Conservation (phyloP, 2,329 filamentous ascomycete genomes). For the Colletotrichum plurivorum region DNA sequence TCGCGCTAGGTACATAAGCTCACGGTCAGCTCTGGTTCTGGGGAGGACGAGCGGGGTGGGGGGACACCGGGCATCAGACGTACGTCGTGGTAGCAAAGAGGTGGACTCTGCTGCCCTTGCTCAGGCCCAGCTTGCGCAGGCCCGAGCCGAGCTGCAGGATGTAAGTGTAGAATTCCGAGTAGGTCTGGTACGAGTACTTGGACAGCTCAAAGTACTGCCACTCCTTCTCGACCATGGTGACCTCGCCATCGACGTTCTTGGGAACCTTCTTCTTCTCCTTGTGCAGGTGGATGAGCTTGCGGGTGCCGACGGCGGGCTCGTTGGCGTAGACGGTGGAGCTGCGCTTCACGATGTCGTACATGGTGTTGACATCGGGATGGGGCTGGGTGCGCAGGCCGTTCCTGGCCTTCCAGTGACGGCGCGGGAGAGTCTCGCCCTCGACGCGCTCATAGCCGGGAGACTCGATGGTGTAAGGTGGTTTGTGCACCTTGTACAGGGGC, state of each 20-base stretch:
- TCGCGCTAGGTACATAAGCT: constrained; percentile 64
- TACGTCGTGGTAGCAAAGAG: constrained; percentile 88
- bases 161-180: constrained; percentile 82
- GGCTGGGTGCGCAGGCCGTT: constrained; percentile 78
- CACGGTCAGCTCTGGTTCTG: constrained; percentile 28
- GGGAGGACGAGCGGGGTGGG: constrained; percentile 4
- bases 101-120: constrained; percentile 65
- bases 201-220: constrained; percentile 93
- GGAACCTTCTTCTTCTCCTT: constrained; percentile 90
- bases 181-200: constrained; percentile 81
- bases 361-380: constrained; percentile 78
- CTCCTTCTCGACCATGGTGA: constrained; percentile 87
- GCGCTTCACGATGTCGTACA: constrained; percentile 83
- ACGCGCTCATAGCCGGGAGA: constrained; percentile 76
- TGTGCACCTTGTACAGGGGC: constrained; percentile 73
- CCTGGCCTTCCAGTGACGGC: constrained; percentile 79
- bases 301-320: constrained; percentile 77
- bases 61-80: constrained; percentile 43
- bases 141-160: constrained; percentile 80
- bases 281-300: constrained; percentile 83
- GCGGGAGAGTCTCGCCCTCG: constrained; percentile 87
- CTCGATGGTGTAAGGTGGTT: constrained; percentile 83
- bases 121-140: constrained; percentile 75
- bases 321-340: constrained; percentile 75
- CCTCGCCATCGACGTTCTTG: constrained; percentile 87